Conservation (phyloP, 176 grass and related monocot genomes). For the Oryza longistaminata region DNA sequence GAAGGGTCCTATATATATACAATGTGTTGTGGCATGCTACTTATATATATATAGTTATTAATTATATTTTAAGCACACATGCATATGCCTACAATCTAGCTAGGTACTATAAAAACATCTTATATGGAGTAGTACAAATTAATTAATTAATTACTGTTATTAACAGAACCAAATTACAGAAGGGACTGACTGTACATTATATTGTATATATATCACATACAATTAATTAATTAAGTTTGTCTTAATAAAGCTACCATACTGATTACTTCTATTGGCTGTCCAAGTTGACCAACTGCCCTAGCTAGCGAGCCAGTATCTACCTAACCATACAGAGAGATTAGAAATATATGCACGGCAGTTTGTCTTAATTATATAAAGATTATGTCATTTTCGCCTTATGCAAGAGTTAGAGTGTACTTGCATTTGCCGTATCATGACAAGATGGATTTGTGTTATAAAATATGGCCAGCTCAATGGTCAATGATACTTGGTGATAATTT, state of each 20-base stretch:
- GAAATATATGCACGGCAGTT: background rate
- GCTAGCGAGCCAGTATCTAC: background rate
- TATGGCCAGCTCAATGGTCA: conserved; percentile 17
- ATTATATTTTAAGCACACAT: background rate
- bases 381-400: conserved; percentile 17
- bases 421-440: conserved; percentile 13
- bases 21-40: too few relatives aligned
- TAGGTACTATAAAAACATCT: too few relatives aligned
- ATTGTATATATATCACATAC: background rate
- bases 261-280: conserved; percentile 15
- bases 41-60: too few relatives aligned
- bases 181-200: background rate
- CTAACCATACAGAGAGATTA: conserved; percentile 9
- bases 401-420: background rate
- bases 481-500: conserved; percentile 21
- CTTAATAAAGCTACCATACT: conserved; percentile 13
- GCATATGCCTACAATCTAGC: background rate
- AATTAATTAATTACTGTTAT: conserved; percentile 10
- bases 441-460: background rate
- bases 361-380: conserved; percentile 33
- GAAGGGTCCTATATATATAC: too few relatives aligned
- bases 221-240: conserved; percentile 13
- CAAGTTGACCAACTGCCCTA: conserved; percentile 45
- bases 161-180: background rate
- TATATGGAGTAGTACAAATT: background rate